These are phyloP conservation scores for Melampsora allii-populina DNA, from an alignment of 1,284 basidiomycete genomes.

Conservation along the genomic window DNA sequence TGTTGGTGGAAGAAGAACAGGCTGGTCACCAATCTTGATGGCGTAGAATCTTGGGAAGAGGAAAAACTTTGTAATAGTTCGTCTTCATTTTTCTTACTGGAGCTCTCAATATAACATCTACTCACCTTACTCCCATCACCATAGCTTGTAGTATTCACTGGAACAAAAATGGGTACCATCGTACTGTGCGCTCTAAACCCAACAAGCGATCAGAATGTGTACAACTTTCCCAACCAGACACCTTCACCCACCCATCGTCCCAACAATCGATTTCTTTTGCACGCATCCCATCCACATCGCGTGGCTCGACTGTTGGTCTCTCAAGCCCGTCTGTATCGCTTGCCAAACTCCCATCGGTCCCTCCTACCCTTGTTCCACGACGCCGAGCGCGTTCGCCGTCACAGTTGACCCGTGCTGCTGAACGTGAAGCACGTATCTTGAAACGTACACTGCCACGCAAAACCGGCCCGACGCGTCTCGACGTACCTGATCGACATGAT, in stretches of 20 bases:
- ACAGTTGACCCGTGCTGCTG: slow-evolving; percentile 33
- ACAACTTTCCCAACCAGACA: background rate
- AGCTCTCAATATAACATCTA: background rate
- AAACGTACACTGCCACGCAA: slow-evolving; percentile 8
- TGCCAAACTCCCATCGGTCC: slow-evolving; percentile 6
- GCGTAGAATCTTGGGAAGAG: slow-evolving; percentile 24
- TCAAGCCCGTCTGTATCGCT: slow-evolving; percentile 34
- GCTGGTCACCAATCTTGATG: slow-evolving; percentile 12
- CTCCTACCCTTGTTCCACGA: background rate
- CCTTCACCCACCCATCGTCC: slow-evolving; percentile 17
- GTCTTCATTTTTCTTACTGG: background rate
- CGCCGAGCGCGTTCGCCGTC: slow-evolving; percentile 21
- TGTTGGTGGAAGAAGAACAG: slow-evolving; percentile 39
- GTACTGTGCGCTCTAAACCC: slow-evolving; percentile 8
- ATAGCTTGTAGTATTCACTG: slow-evolving; percentile 38
- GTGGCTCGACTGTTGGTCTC: background rate
- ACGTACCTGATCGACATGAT: too few relatives aligned
- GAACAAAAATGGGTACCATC: slow-evolving; percentile 40
- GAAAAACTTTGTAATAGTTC: slow-evolving; percentile 40
- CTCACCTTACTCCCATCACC: background rate
- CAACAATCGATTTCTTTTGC: background rate
- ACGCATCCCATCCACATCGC: slow-evolving; percentile 4
- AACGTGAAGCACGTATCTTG: slow-evolving; percentile 29
- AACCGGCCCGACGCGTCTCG: too few relatives aligned
- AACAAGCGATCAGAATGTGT: slow-evolving; percentile 2